Base-by-base conservation (phyloP, 2,329 filamentous ascomycete species). In the Fragosphaeria purpurea region DNA sequence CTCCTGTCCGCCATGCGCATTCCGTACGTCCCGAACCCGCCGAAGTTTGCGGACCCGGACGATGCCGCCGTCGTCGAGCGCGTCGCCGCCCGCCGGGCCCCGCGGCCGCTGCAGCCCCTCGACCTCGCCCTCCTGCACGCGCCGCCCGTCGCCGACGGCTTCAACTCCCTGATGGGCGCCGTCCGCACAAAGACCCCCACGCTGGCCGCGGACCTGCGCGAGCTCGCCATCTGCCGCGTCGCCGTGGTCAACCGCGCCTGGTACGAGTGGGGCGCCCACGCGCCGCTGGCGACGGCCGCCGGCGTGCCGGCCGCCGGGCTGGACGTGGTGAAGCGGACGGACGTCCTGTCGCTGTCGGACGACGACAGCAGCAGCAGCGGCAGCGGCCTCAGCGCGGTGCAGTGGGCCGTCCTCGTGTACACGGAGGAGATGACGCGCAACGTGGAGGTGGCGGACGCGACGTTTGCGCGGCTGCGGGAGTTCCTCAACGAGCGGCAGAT, bases 191-290 rank as follows among this genome's bases (percentile, higher is more conserved):
- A 68, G 56, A 79, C 79, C n/a, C 77, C 77, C 31, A 62, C 60
- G 4, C 60, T 83, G 6, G 50, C 67, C 4, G 74, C 71, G 46
- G 73, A 77, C 58, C 62, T 88, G 48, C 81, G 86, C 57, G 88
- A 95, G 70, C 72, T 90, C 13, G 83, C 86, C 57, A 90, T 95
- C 59, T 88, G 81, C 60, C 78, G 88, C 46, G 85, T 94, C 11
- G 88, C 88, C 10, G 82, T 85, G 12, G 76, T 88, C 59, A 95
- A 94, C 67, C 67, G 75, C 13, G 88, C 88, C 2, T 88, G 85
- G 81, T 94, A 89, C 66, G 88, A 95, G 65, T 94, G 86, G 88
- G 77, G 70, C 38, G 79, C 87, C 50, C 88, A 95, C 63, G 82
- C 82, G 12, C 87, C 87, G 1, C 72, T 91, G 11, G 75, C 76